Evolutionary conservation across 2,329 filamentous ascomycete genomes (phyloP).

Genomic region (Colletotrichum shisoi): DNA sequence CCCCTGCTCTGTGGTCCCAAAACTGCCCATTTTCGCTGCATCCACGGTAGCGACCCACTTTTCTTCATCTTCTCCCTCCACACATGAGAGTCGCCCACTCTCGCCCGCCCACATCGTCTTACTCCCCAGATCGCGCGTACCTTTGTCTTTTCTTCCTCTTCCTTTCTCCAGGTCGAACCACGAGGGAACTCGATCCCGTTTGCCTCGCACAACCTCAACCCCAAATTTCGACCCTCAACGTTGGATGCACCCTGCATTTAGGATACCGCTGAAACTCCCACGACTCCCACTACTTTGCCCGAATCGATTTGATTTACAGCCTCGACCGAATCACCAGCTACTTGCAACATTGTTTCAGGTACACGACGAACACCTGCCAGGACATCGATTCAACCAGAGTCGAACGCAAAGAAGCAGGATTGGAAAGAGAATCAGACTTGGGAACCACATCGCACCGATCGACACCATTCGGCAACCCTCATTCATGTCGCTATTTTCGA

Average conservation of each 20-base stretch:
- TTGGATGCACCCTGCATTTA: not conserved
- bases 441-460: conserved; percentile 14
- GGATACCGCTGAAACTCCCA: conserved; percentile 1
- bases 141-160: conserved; percentile 30
- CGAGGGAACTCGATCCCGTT: conserved; percentile 26
- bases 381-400: conserved; percentile 7
- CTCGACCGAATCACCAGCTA: conserved; percentile 7
- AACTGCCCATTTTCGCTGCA: conserved; percentile 30
- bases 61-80: conserved; percentile 30
- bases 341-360: conserved; percentile 35
- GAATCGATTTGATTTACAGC: conserved; percentile 7
- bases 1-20: conserved; percentile 27
- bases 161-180: conserved; percentile 25
- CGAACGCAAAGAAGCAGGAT: conserved; percentile 13
- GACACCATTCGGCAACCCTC: conserved; percentile 23
- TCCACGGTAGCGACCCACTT: conserved; percentile 26
- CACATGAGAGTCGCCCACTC: conserved; percentile 21
- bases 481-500: conserved; percentile 22
- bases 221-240: not conserved
- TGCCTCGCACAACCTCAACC: conserved; percentile 11
- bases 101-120: conserved; percentile 35
- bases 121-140: conserved; percentile 36
- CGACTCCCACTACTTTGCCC: conserved; percentile 9
- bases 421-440: conserved; percentile 13
- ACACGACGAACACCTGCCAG: conserved; percentile 15